phyloP scores from a whole-genome alignment of 2,329 filamentous ascomycete species.

The Rhynchosporium agropyri region DNA sequence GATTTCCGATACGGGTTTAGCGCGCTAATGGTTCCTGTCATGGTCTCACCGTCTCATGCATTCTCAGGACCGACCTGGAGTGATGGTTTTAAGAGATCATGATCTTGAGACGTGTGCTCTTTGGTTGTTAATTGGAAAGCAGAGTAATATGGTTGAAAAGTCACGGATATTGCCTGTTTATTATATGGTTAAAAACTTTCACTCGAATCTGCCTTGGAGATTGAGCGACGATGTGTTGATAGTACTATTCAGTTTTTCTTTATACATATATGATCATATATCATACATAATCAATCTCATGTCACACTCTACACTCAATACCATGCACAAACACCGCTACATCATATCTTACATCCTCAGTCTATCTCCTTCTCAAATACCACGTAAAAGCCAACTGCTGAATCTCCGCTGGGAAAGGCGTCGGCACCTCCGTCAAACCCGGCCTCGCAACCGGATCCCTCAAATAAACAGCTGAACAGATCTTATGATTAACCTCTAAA shows the following conservation, averaged over 20 bases:
- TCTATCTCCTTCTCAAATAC: constrained; percentile 65
- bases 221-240: neutral
- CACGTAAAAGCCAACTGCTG: constrained; percentile 87
- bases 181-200: too few relatives aligned
- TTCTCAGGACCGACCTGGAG: too few relatives aligned
- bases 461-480: constrained; percentile 93
- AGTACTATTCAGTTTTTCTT: neutral
- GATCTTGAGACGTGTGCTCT: too few relatives aligned
- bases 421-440: constrained; percentile 79
- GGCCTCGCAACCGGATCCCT: constrained; percentile 89
- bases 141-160: too few relatives aligned
- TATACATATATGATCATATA: constrained; percentile 28
- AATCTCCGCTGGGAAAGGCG: constrained; percentile 72
- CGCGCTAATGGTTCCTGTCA: too few relatives aligned
- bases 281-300: constrained; percentile 22
- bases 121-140: too few relatives aligned
- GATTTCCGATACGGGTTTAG: too few relatives aligned
- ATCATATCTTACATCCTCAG: constrained; percentile 14
- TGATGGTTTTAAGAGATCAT: too few relatives aligned
- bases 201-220: too few relatives aligned
- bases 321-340: neutral
- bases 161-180: too few relatives aligned
- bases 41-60: too few relatives aligned
- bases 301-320: neutral
- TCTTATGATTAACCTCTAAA: constrained; percentile 95